These are phyloP conservation scores for Teratosphaeria gauchensis DNA, from an alignment of 2,329 filamentous ascomycete genomes.

Conservation along the genomic window DNA sequence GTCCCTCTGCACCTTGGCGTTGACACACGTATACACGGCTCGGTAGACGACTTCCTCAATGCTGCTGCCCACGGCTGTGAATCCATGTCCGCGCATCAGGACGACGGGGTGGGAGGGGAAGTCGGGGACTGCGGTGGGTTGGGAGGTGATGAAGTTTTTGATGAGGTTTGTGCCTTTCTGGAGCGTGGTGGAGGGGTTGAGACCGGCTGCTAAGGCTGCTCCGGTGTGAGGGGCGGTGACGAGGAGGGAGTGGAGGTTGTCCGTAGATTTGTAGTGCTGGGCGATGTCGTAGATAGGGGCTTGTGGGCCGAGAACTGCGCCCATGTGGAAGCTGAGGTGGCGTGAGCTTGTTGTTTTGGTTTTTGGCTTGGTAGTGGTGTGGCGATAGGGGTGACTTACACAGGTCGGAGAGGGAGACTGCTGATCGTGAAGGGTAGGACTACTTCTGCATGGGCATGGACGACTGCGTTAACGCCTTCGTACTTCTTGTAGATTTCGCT, in stretches of 20 bases:
- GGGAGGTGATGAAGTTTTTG: constrained; percentile 22
- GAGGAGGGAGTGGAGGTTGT: constrained; percentile 24
- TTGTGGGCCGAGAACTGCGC: constrained; percentile 28
- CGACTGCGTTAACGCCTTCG: constrained; percentile 32
- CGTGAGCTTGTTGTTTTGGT: background rate
- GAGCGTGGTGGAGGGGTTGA: constrained; percentile 17
- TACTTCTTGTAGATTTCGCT: constrained; percentile 36
- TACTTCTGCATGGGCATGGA: constrained; percentile 34
- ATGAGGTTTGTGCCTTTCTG: constrained; percentile 20
- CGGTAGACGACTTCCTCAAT: constrained; percentile 39
- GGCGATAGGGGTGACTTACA: constrained; percentile 9
- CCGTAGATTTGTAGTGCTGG: constrained; percentile 21
- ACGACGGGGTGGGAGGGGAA: constrained; percentile 20
- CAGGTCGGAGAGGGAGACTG: constrained; percentile 33
- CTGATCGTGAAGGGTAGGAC: constrained; percentile 36
- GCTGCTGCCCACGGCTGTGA: constrained; percentile 32
- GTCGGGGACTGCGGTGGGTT: constrained; percentile 5
- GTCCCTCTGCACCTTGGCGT: constrained; percentile 32
- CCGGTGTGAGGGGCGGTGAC: constrained; percentile 26
- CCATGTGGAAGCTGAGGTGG: constrained; percentile 29
- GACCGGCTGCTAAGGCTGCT: constrained; percentile 23
- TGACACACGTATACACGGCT: constrained; percentile 32
- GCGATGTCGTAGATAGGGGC: constrained; percentile 26
- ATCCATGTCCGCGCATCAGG: constrained; percentile 37
- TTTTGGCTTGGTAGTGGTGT: background rate